Percentiles rank a stretch among this genome's conserved stretches.
Evolutionary conservation across 371 early-diverging fungal species (phyloP).

Genomic region (Haplosporangium sp.): DNA sequence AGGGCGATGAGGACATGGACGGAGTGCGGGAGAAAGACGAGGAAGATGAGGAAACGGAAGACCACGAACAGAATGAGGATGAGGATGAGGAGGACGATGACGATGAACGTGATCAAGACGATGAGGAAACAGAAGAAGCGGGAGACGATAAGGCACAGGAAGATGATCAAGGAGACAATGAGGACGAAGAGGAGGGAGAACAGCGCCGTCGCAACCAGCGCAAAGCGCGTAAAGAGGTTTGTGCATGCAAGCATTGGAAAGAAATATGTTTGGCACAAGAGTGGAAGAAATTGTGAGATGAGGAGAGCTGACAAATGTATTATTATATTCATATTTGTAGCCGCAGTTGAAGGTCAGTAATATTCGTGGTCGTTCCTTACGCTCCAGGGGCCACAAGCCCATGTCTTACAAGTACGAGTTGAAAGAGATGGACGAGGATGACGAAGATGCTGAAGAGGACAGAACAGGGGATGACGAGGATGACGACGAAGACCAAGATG

Average conservation of each 20-base stretch:
- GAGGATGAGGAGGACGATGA: constrained; percentile 38
- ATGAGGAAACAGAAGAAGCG: constrained; percentile 50
- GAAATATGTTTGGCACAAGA: too few species aligned
- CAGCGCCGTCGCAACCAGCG: constrained; percentile 23
- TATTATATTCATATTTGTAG: neutral
- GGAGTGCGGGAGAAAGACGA: constrained; percentile 20
- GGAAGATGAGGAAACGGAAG: constrained; percentile 33
- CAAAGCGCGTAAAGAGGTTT: constrained; percentile 41
- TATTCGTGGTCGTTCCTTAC: constrained; percentile 23
- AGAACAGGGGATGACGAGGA: constrained; percentile 5
- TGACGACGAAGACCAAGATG: constrained; percentile 23
- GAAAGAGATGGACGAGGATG: neutral
- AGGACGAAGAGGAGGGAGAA: constrained; percentile 20
- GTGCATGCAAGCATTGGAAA: neutral
- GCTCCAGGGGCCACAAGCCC: constrained; percentile 18
- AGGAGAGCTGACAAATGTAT: neutral
- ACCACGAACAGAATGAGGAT: constrained; percentile 34
- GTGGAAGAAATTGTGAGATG: neutral
- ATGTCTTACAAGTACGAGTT: constrained; percentile 28
- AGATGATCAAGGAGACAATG: constrained; percentile 19
- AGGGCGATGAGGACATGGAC: constrained; percentile 16
- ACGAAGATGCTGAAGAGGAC: constrained; percentile 15
- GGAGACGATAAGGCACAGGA: constrained; percentile 40
- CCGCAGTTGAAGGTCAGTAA: constrained; percentile 10
- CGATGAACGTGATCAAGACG: constrained; percentile 44